Evolutionary conservation across 2,329 filamentous ascomycete genomes (phyloP).

Genomic region (Diaporthe humulicola): DNA sequence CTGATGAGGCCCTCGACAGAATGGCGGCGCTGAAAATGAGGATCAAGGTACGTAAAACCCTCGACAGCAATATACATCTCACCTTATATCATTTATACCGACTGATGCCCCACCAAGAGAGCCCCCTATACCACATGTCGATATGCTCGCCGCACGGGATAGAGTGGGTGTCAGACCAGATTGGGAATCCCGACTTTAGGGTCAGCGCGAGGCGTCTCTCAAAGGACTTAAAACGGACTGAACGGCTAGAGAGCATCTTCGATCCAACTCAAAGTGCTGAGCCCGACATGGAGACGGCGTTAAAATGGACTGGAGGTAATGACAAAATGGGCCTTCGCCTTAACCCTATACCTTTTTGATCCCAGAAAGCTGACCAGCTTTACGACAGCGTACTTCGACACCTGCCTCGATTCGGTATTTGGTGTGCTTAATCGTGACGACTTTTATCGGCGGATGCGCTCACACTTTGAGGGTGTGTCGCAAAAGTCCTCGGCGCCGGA

Average conservation of each 20-base stretch:
- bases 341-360: too few relatives aligned
- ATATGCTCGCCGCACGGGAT: conserved; percentile 17
- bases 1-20: too few relatives aligned
- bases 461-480: not conserved
- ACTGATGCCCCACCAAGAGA: too few relatives aligned
- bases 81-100: too few relatives aligned
- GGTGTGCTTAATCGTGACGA: not conserved
- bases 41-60: too few relatives aligned
- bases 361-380: conserved; percentile 6
- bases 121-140: conserved; percentile 23
- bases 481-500: not conserved
- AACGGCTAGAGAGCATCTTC: conserved; percentile 1
- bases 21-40: too few relatives aligned
- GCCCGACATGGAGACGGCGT: not conserved
- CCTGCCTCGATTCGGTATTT: conserved; percentile 1
- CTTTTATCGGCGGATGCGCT: not conserved
- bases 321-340: too few relatives aligned
- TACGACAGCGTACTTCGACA: not conserved
- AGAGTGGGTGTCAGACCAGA: conserved; percentile 32
- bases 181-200: conserved; percentile 22
- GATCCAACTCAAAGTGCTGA: not conserved
- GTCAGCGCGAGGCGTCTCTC: conserved; percentile 26
- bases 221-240: conserved; percentile 7
- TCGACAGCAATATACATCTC: too few relatives aligned
- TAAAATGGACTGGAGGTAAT: not conserved